A percentile compares a stretch with the other conserved stretches of the same genome.
Conservation (phyloP, 768 basidiomycete species). For the Rhodocollybia butyracea region DNA sequence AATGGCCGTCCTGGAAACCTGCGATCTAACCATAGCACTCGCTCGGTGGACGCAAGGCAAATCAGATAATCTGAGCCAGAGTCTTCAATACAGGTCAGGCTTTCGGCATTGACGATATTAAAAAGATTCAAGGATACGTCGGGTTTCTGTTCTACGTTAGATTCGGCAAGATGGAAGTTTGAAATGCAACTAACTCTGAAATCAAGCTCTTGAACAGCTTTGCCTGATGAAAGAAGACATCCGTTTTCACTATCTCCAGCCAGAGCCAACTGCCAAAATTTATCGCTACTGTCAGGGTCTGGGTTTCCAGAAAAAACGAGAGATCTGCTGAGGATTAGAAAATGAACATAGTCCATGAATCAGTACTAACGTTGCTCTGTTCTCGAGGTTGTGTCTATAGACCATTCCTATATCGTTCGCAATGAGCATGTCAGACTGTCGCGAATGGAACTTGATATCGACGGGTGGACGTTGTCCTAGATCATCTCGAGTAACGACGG, state of each 20-base stretch:
- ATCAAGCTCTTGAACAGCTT: constrained; percentile 44
- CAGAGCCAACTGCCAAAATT: constrained; percentile 53
- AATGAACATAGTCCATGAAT: not conserved
- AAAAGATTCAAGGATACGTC: constrained; percentile 28
- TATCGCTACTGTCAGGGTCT: constrained; percentile 19
- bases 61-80: constrained; percentile 39
- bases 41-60: constrained; percentile 55
- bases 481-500: constrained; percentile 36
- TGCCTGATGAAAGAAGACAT: constrained; percentile 48
- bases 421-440: constrained; percentile 29
- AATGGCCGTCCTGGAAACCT: constrained; percentile 57
- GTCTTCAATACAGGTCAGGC: constrained; percentile 55
- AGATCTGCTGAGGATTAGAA: constrained; percentile 18
- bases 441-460: constrained; percentile 43
- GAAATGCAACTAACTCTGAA: constrained; percentile 43
- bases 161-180: not conserved
- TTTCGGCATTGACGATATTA: constrained; percentile 27
- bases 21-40: constrained; percentile 69
- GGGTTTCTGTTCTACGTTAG: constrained; percentile 24
- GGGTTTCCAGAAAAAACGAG: constrained; percentile 9
- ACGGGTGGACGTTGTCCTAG: constrained; percentile 37
- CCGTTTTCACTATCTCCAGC: constrained; percentile 26
- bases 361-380: constrained; percentile 38
- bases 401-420: constrained; percentile 53
- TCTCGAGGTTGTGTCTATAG: constrained; percentile 40